Conservation (phyloP, 148 eudicot species). For the Persicaria tinctoria region DNA sequence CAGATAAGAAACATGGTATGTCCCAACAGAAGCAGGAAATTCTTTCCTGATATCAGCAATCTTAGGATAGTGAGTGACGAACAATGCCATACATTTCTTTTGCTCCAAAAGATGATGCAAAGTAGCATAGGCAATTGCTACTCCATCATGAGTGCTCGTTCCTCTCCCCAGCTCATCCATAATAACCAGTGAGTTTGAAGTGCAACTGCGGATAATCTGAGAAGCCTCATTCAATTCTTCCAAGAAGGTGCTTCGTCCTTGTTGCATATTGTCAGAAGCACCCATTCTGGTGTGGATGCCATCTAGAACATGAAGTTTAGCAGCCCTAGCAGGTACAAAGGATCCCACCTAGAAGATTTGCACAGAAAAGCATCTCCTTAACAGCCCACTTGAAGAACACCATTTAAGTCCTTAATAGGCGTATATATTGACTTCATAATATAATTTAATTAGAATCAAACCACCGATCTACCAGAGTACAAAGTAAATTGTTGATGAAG, state of each 20-base stretch:
- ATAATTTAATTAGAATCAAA: neutral
- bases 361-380: too few relatives aligned
- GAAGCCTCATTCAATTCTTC: conserved; percentile 93
- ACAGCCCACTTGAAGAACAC: too few relatives aligned
- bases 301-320: conserved; percentile 77
- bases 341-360: conserved; percentile 65
- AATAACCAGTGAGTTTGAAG: conserved; percentile 69
- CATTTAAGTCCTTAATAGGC: too few relatives aligned
- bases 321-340: conserved; percentile 81
- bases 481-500: neutral
- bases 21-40: conserved; percentile 68
- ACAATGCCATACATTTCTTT: conserved; percentile 67
- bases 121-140: conserved; percentile 94
- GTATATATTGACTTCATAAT: neutral
- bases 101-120: conserved; percentile 69
- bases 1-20: conserved; percentile 86
- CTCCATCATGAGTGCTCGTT: conserved; percentile 97
- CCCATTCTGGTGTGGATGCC: conserved; percentile 92
- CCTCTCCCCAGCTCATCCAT: conserved; percentile 98
- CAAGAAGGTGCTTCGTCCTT: conserved; percentile 88
- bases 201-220: conserved; percentile 56
- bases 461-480: neutral
- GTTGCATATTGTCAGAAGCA: conserved; percentile 90
- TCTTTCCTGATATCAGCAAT: conserved; percentile 57
- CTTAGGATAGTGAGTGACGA: conserved; percentile 96